phyloP scores from a whole-genome alignment of 768 basidiomycete genomes.

The Termitomyces sp. region DNA sequence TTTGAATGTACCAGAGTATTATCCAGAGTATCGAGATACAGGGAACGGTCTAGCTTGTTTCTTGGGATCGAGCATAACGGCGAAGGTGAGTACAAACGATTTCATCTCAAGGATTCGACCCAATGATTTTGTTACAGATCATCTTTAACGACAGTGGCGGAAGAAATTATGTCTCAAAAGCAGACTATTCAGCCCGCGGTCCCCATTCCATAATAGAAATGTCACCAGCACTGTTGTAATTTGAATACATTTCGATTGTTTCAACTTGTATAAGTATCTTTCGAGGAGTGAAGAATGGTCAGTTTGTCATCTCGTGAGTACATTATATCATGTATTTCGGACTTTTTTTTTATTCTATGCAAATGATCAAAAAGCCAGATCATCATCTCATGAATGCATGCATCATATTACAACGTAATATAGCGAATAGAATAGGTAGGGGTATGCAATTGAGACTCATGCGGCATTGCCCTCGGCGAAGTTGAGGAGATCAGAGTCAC shows the following conservation, averaged over 20 bases:
- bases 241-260: not conserved
- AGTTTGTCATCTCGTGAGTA: too few species aligned
- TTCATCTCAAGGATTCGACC: not conserved
- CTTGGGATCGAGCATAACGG: conserved; percentile 78
- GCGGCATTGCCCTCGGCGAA: conserved; percentile 71
- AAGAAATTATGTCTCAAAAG: conserved; percentile 73
- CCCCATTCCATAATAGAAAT: conserved; percentile 74
- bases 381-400: conserved; percentile 5
- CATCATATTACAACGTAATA: conserved; percentile 5
- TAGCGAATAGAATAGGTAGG: not conserved
- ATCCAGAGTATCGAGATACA: conserved; percentile 82
- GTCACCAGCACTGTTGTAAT: conserved; percentile 65
- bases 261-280: not conserved
- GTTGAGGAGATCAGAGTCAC: conserved; percentile 92
- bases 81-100: conserved; percentile 49
- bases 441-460: conserved; percentile 28
- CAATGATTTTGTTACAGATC: conserved; percentile 37
- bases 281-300: too few species aligned
- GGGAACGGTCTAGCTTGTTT: conserved; percentile 80
- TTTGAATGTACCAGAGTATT: conserved; percentile 79
- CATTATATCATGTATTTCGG: too few species aligned
- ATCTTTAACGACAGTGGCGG: conserved; percentile 65
- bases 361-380: not conserved
- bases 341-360: not conserved
- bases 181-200: conserved; percentile 68